These are phyloP conservation scores for Fusarium sp. DNA, from an alignment of 2,329 filamentous ascomycete genomes.

Conservation along the genomic window DNA sequence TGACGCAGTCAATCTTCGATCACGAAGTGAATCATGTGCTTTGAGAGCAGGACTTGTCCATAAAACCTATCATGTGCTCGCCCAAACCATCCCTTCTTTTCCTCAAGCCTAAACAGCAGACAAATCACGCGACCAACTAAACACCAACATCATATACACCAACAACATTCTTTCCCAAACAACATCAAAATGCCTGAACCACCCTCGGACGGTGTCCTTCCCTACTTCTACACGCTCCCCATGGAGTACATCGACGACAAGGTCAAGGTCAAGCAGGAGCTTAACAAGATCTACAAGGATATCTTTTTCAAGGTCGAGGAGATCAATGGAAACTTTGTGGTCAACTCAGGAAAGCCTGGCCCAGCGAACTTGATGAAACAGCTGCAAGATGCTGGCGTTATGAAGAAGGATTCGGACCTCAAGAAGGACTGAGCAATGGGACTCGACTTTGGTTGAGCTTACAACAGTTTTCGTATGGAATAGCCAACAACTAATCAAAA, in stretches of 20 bases:
- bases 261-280: background rate
- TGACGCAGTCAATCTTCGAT: background rate
- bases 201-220: background rate
- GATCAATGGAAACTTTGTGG: background rate
- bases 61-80: background rate
- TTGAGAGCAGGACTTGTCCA: background rate
- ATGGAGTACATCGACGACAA: background rate
- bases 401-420: background rate
- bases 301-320: background rate
- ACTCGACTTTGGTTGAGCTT: background rate
- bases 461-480: background rate
- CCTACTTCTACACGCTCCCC: background rate
- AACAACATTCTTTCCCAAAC: background rate
- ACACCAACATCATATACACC: background rate
- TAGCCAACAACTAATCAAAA: background rate
- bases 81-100: background rate
- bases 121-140: background rate
- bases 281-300: background rate
- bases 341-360: background rate
- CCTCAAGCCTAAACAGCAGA: background rate
- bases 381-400: background rate
- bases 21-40: background rate
- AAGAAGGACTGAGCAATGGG: background rate
- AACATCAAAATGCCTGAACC: background rate
- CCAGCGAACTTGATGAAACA: background rate